phyloP scores from a whole-genome alignment of 176 grass and related monocot genomes.

The Aegilops longissima region DNA sequence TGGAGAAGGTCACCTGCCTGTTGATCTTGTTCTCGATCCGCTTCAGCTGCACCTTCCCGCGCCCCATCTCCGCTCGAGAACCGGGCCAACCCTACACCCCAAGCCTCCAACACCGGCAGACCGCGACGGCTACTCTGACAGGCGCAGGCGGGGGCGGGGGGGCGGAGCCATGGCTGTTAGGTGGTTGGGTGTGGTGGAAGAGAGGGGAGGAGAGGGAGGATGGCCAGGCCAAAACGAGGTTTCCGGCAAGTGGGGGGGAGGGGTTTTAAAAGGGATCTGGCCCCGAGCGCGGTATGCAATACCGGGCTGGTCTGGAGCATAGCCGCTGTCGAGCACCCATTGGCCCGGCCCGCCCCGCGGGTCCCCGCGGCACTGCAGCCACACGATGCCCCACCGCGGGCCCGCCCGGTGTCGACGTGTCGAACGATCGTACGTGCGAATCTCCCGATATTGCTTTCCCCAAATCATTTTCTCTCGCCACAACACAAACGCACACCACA shows the following conservation, averaged over 20 bases:
- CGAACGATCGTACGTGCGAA: not conserved
- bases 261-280: constrained; percentile 9
- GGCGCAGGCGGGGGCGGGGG: not conserved
- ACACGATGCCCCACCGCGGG: not conserved
- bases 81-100: not conserved
- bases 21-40: constrained; percentile 98
- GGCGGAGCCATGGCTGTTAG: not conserved
- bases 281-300: constrained; percentile 8
- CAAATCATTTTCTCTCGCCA: not conserved
- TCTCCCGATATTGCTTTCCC: not conserved
- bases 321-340: not conserved
- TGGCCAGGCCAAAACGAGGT: not conserved
- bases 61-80: constrained; percentile 45
- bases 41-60: constrained; percentile 95
- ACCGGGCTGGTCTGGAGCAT: constrained; percentile 18
- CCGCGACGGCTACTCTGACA: not conserved
- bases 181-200: not conserved
- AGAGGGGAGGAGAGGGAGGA: not conserved
- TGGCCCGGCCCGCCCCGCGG: not conserved
- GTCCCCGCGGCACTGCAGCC: not conserved
- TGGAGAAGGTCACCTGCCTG: constrained; percentile 92
- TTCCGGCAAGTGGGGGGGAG: not conserved
- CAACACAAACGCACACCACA: not conserved
- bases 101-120: not conserved
- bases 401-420: not conserved